Evolutionary conservation across 192 early-diverging fungal genomes (phyloP), one percentile per base, ranked within the genome.

Genomic region (Obelidium mucronatum): DNA sequence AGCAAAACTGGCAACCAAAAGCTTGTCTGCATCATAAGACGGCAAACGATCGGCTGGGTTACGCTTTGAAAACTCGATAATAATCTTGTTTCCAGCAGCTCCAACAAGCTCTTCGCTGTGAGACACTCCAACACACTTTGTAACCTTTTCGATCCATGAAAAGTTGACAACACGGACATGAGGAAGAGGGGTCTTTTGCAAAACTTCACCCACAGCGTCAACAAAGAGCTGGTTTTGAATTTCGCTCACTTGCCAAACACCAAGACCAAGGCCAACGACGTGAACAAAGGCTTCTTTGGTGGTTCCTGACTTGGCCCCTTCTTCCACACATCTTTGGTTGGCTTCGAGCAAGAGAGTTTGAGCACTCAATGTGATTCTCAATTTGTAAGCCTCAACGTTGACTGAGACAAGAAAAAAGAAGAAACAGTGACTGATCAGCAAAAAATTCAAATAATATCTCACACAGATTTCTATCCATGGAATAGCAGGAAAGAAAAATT

Each of bases 251-350:
- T 63, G 34, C 83, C 83, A 84, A 11, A 84, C 83, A 1, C 83
- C 83, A 17, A 84, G 52, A 6, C 83, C 83, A 19, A 84, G 54
- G 4, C 83, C 83, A 22, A 80, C 78, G 1, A 84, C 77, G 44
- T 77, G 53, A 37, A 79, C 74, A 54, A 52, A 69, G 2, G 73
- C 83, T 11, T 30, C 31, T 36, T 42, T 73, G 22, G 19, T 33
- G 51, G 51, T 52, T 15, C 51, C 51, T 13, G 51, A 13, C 15
- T 13, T n/a, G n/a, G 51, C 51, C 13, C 15, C 51, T n/a, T 52
- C 15, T n/a, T 52, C 51, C n/a, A n/a, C 51, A n/a, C 51, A 52
- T 52, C 83, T 31, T 11, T 60, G 34, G 52, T 84, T 67, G 40
- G 83, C 81, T 31, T 84, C 83, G n/a, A 74, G 33, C n/a, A 84